Base-by-base conservation (phyloP, 2,329 filamentous ascomycete genomes). In the Calonectria ilicicola region DNA sequence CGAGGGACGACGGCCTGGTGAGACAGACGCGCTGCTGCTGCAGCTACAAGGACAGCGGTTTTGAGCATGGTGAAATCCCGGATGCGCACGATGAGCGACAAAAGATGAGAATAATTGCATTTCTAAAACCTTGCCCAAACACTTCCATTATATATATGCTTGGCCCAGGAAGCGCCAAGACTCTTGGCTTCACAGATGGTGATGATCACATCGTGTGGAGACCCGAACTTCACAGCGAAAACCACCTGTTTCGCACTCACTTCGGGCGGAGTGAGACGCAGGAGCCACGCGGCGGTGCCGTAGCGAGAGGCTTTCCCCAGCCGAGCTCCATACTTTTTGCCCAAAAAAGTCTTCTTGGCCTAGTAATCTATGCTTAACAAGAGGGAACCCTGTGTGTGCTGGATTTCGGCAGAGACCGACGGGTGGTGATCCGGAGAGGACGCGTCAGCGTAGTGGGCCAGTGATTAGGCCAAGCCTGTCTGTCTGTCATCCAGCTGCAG, bases 1-100 rank as follows among this genome's bases (percentile, higher is more conserved):
- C 72, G 64, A 53, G 69, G 60, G 23, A 29, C 38, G 29, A 14
- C 51, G 1, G 72, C 53, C 29, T 69, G 75, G 21, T 42, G 35
- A 27, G 64, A 62, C 21, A 76, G 21, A 38, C 65, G n/a, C n/a
- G n/a, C 51, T 14, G 47, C 40, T 5, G 76, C 29, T 1, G 32
- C 38, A 40, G 21, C 53, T 26, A 40, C 35, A 8, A 60, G 15
- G n/a, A 23, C 21, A 12, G 53, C n/a, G 14, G 38, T 40, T 26
- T 40, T 40, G 12, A 60, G 35, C 53, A 60, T 40, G 53, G 53
- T 40, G 32, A 26, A 60, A 38, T 15, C 38, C 53, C 26, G 32
- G 14, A 8, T 26, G 53, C 15, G 53, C 15, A 26, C 21, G 53
- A 60, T 40, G 53, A 40, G 32, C n/a, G 32, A 23, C 15, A 38